Conservation (phyloP, 345 rosid species). For the Lagerstroemia speciosa region DNA sequence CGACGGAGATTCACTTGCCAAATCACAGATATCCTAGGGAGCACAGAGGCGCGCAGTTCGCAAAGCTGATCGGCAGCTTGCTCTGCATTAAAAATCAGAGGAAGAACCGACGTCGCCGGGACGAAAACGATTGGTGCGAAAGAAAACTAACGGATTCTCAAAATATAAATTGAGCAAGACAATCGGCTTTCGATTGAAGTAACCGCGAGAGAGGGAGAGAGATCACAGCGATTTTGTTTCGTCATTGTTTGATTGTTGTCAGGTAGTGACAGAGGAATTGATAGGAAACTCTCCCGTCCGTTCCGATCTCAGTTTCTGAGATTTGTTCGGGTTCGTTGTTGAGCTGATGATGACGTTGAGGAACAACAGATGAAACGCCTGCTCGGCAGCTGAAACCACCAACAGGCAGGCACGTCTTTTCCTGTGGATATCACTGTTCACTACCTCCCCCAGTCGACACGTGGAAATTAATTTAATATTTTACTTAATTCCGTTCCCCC, state of each 20-base stretch:
- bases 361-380: neutral
- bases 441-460: too few species aligned
- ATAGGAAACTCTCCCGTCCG: neutral
- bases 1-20: too few species aligned
- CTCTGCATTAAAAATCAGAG: neutral
- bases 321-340: neutral
- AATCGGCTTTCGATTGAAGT: neutral
- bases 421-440: neutral
- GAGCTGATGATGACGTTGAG: neutral
- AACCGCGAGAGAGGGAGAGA: neutral
- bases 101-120: neutral
- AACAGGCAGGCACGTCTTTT: neutral
- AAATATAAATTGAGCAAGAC: neutral
- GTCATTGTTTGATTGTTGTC: neutral
- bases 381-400: neutral
- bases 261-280: slow-evolving; percentile 1
- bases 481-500: too few species aligned
- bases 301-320: neutral
- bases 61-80: neutral
- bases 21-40: neutral
- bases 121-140: neutral
- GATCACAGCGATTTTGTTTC: neutral
- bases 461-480: too few species aligned
- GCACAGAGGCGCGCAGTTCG: neutral
- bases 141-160: neutral